phyloP scores from a whole-genome alignment of 225 moss, liverwort and hornwort genomes.

The Ulota crispa region DNA sequence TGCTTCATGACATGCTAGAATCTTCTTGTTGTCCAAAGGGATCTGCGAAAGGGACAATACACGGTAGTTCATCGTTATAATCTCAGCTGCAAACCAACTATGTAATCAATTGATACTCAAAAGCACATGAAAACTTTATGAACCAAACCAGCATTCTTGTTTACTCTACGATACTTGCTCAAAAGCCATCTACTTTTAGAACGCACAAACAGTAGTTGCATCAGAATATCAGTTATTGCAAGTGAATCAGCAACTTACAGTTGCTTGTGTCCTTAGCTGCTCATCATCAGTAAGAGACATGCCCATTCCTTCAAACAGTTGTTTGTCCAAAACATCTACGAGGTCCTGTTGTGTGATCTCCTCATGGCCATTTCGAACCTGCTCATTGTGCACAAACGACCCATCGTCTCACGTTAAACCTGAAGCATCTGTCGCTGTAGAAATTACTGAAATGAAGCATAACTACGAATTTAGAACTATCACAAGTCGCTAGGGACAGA shows the following conservation, averaged over 20 bases:
- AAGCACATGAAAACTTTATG: neutral
- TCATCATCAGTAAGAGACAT: slow-evolving; percentile 93
- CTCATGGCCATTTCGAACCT: slow-evolving; percentile 93
- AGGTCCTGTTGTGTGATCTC: slow-evolving; percentile 84
- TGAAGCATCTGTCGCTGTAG: neutral
- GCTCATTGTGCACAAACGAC: slow-evolving; percentile 30
- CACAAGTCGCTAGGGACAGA: neutral
- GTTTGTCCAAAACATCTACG: slow-evolving; percentile 85
- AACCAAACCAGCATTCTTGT: neutral
- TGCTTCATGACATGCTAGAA: slow-evolving; percentile 92
- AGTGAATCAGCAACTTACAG: slow-evolving; percentile 46
- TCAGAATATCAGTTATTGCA: neutral
- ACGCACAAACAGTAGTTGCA: neutral
- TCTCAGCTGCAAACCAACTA: slow-evolving; percentile 11
- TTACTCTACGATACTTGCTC: neutral
- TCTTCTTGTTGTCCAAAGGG: slow-evolving; percentile 69
- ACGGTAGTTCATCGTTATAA: neutral
- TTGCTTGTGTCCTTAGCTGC: slow-evolving; percentile 68
- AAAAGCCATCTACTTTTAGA: neutral
- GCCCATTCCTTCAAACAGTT: slow-evolving; percentile 99
- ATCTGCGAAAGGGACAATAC: slow-evolving; percentile 52
- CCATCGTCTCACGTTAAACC: slow-evolving; percentile 10
- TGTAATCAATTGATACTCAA: neutral
- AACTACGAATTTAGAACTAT: neutral
- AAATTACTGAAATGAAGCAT: neutral